A percentile compares a stretch with the other conserved stretches of the same genome.
Evolutionary conservation across 1,284 basidiomycete genomes (phyloP).

Genomic region (Rhodotorula sp.): DNA sequence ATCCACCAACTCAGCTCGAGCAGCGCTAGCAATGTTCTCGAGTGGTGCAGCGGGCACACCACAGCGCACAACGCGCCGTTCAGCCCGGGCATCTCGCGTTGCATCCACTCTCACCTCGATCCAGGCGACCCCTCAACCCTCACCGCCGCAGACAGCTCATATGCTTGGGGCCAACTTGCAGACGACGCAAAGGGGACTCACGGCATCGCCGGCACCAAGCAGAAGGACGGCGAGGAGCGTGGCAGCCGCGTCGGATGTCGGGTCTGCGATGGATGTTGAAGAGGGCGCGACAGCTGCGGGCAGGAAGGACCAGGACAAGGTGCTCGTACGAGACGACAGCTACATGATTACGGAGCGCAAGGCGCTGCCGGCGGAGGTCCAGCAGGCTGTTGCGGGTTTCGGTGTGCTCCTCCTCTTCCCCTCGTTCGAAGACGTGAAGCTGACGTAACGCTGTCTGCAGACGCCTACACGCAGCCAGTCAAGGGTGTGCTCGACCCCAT

Average conservation of each 20-base stretch:
- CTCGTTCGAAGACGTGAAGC: not conserved
- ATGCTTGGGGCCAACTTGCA: constrained; percentile 12
- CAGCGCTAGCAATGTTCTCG: not conserved
- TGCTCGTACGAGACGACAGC: constrained; percentile 33
- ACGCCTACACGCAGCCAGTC: constrained; percentile 48
- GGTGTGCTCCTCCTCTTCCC: constrained; percentile 11
- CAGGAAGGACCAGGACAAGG: constrained; percentile 15
- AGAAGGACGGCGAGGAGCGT: constrained; percentile 8
- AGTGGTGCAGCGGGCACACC: constrained; percentile 4
- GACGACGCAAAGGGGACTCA: constrained; percentile 1
- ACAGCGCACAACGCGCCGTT: constrained; percentile 12
- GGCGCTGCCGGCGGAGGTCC: constrained; percentile 28
- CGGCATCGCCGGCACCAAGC: constrained; percentile 15
- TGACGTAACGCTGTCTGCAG: constrained; percentile 20
- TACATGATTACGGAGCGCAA: constrained; percentile 27
- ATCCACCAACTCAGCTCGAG: no score
- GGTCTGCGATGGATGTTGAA: constrained; percentile 25
- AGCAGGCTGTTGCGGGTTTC: constrained; percentile 19
- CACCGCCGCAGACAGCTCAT: not conserved
- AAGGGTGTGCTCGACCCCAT: constrained; percentile 47
- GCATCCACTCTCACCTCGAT: not conserved
- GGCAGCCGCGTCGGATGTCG: constrained; percentile 5
- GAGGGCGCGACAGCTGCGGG: not conserved
- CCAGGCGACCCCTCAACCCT: constrained; percentile 6
- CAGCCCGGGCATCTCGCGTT: constrained; percentile 12